Percentiles rank a stretch among this genome's conserved stretches.
Conservation (phyloP, 805 yeast genomes). For the Vanderwaltozyma verrucispora region DNA sequence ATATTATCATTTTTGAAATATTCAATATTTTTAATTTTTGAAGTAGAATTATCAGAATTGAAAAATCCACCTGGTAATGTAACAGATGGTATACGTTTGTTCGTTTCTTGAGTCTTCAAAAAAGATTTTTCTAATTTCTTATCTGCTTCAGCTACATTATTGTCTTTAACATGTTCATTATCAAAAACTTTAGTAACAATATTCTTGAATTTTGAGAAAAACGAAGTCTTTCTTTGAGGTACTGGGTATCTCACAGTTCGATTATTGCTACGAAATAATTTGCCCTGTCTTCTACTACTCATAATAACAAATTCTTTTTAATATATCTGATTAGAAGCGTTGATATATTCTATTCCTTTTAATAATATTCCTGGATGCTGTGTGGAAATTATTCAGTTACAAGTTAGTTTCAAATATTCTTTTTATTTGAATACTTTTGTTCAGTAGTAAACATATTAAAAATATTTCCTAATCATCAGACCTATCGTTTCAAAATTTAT, state of each 20-base stretch:
- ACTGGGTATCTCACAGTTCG: background rate
- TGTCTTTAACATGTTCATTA: background rate
- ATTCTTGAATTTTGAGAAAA: conserved; percentile 1
- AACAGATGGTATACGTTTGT: background rate
- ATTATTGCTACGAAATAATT: conserved; percentile 1
- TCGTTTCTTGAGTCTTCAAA: no score
- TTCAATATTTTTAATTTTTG: background rate
- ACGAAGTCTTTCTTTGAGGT: background rate
- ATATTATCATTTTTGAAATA: conserved; percentile 4
- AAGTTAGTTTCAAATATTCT: no score
- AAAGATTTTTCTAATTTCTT: no score
- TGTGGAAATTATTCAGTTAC: no score
- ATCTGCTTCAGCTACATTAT: no score
- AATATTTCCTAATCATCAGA: no score
- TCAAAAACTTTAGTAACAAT: background rate
- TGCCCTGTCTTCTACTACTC: background rate
- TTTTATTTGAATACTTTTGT: no score
- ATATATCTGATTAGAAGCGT: no score
- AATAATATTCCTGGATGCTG: no score
- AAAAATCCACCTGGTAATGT: conserved; percentile 24
- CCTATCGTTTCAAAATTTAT: background rate
- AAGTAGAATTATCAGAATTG: conserved; percentile 6
- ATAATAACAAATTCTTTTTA: no score
- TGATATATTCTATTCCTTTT: no score
- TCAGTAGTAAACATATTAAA: no score